phyloP scores from a whole-genome alignment of 495 filamentous ascomycete genomes.

The Trichoderma reesei region DNA sequence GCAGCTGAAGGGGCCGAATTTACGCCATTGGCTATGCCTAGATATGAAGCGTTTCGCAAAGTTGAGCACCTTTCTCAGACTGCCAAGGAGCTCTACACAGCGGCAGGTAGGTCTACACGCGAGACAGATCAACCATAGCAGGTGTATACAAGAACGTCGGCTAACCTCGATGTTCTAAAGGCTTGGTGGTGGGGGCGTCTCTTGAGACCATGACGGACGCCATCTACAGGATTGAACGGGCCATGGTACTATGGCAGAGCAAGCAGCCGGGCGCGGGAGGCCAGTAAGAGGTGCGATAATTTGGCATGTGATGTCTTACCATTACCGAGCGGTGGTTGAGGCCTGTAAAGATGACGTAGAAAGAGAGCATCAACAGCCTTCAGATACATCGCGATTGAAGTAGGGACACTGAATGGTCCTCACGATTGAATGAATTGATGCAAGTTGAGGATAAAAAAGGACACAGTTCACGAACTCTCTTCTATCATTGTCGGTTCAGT shows the following conservation, averaged over 20 bases:
- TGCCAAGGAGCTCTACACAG: conserved; percentile 45
- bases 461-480: too few relatives aligned
- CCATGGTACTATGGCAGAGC: not conserved
- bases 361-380: too few relatives aligned
- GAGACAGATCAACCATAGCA: too few relatives aligned
- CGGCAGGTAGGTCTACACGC: conserved; percentile 12
- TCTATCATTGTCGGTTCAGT: too few relatives aligned
- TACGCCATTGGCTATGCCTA: not conserved
- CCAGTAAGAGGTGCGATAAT: not conserved
- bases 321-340: too few relatives aligned
- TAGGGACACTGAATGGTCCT: too few relatives aligned
- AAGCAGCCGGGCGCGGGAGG: not conserved
- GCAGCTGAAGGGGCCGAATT: not conserved
- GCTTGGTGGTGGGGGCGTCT: not conserved
- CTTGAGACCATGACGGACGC: conserved; percentile 1
- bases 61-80: conserved; percentile 46
- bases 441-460: too few relatives aligned
- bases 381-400: too few relatives aligned
- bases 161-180: not conserved
- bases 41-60: conserved; percentile 22
- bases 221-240: not conserved
- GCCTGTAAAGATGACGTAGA: too few relatives aligned
- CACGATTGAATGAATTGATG: too few relatives aligned
- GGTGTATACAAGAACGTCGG: not conserved
- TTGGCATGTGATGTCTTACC: too few relatives aligned